These are phyloP conservation scores for Ogataea salicorniae DNA, from an alignment of 805 yeast species.

Conservation along the genomic window DNA sequence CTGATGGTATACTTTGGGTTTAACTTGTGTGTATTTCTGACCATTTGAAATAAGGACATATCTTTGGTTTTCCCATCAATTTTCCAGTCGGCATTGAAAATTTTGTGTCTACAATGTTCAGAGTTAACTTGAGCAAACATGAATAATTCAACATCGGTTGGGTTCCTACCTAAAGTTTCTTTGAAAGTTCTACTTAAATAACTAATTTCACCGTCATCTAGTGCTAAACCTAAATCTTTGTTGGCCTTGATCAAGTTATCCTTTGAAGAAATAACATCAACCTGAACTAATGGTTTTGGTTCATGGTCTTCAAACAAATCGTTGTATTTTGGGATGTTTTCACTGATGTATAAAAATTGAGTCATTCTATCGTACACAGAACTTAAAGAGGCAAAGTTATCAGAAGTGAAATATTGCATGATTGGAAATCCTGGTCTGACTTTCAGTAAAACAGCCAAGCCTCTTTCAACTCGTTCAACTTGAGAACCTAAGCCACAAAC, in stretches of 20 bases:
- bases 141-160: slow-evolving; percentile 95
- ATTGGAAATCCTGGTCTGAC: slow-evolving; percentile 70
- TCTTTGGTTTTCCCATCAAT: slow-evolving; percentile 78
- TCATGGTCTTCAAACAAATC: slow-evolving; percentile 72
- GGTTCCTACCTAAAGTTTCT: slow-evolving; percentile 71
- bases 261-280: slow-evolving; percentile 54
- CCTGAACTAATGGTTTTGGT: slow-evolving; percentile 79
- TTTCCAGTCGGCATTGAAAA: slow-evolving; percentile 97
- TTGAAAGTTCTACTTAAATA: slow-evolving; percentile 82
- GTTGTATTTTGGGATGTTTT: slow-evolving; percentile 54
- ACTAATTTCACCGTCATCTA: slow-evolving; percentile 88
- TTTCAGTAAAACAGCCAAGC: slow-evolving; percentile 66
- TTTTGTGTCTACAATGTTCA: slow-evolving; percentile 98
- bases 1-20: slow-evolving; percentile 80
- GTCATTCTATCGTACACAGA: slow-evolving; percentile 94
- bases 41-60: slow-evolving; percentile 83
- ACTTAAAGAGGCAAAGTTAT: slow-evolving; percentile 49
- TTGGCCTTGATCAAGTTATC: slow-evolving; percentile 72
- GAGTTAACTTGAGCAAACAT: slow-evolving; percentile 99
- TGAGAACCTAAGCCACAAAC: slow-evolving; percentile 76
- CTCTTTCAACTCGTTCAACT: slow-evolving; percentile 87
- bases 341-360: slow-evolving; percentile 54
- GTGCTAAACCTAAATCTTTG: slow-evolving; percentile 83
- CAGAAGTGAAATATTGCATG: slow-evolving; percentile 45
- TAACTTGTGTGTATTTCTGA: slow-evolving; percentile 82